Percentiles rank a stretch among this genome's conserved stretches.
Conservation (phyloP, 257 asterid genomes). For the Solanum piurae region DNA sequence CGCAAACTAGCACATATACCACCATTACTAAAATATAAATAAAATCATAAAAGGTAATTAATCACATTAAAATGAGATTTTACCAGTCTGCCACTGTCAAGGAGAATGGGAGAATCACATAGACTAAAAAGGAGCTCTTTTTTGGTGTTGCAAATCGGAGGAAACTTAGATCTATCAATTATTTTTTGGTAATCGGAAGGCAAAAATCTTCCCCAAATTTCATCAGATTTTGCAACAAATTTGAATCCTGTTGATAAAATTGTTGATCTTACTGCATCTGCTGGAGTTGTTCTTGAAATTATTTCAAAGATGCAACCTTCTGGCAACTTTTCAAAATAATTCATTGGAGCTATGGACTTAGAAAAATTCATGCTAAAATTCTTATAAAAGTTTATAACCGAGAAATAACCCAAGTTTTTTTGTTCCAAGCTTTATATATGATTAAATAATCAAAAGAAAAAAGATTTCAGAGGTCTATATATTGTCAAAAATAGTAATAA, state of each 20-base stretch:
- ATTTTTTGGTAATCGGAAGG: slow-evolving; percentile 14
- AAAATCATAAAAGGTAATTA: not conserved
- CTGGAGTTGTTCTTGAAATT: slow-evolving; percentile 20
- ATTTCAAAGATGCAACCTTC: slow-evolving; percentile 24
- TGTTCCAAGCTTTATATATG: not conserved
- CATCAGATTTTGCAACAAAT: slow-evolving; percentile 15
- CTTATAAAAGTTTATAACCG: not conserved
- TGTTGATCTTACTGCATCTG: slow-evolving; percentile 21
- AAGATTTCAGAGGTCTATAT: not conserved
- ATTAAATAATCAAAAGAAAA: not conserved
- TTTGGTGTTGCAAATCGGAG: slow-evolving; percentile 13
- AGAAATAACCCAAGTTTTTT: not conserved
- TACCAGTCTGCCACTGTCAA: slow-evolving; percentile 23
- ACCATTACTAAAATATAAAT: not conserved
- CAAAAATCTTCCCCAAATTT: slow-evolving; percentile 23
- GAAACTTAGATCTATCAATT: slow-evolving; percentile 1
- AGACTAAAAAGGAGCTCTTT: slow-evolving; percentile 21
- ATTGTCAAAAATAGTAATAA: not conserved
- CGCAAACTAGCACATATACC: not conserved
- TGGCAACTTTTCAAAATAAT: slow-evolving; percentile 2
- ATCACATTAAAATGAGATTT: not conserved
- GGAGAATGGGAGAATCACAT: slow-evolving; percentile 10
- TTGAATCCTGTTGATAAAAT: slow-evolving; percentile 13
- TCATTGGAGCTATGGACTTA: not conserved
- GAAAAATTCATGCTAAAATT: not conserved